Evolutionary conservation across 140 eudicot genomes (phyloP).

Genomic region (Bidens hawaiensis): DNA sequence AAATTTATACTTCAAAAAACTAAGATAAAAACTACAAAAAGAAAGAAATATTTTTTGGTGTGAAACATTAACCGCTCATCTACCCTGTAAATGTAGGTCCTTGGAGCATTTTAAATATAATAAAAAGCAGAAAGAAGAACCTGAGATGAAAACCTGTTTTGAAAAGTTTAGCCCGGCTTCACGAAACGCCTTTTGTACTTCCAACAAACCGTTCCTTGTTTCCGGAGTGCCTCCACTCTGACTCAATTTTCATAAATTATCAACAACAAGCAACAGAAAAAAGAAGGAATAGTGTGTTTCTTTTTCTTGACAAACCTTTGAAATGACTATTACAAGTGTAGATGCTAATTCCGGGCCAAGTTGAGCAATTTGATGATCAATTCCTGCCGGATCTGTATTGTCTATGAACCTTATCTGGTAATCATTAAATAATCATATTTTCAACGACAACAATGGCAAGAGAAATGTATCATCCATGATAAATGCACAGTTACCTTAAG

Average conservation of each 20-base stretch:
- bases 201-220: too few species aligned
- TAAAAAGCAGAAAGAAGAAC: slow-evolving; percentile 64
- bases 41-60: background rate
- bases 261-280: slow-evolving; percentile 5
- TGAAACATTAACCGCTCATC: background rate
- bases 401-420: slow-evolving; percentile 96
- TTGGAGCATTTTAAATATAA: background rate
- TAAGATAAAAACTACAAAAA: background rate
- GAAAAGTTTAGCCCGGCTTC: too few species aligned
- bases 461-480: background rate
- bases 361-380: too few species aligned
- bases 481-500: slow-evolving; percentile 75
- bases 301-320: slow-evolving; percentile 56
- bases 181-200: too few species aligned
- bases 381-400: too few species aligned
- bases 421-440: background rate
- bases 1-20: background rate
- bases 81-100: slow-evolving; percentile 12
- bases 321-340: slow-evolving; percentile 84
- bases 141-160: slow-evolving; percentile 95
- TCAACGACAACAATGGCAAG: background rate
- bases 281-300: background rate
- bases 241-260: slow-evolving; percentile 9
- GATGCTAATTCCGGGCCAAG: too few species aligned
- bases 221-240: slow-evolving; percentile 99